phyloP scores from a whole-genome alignment of 1,284 basidiomycete species.

The Puccinia novopanici region DNA sequence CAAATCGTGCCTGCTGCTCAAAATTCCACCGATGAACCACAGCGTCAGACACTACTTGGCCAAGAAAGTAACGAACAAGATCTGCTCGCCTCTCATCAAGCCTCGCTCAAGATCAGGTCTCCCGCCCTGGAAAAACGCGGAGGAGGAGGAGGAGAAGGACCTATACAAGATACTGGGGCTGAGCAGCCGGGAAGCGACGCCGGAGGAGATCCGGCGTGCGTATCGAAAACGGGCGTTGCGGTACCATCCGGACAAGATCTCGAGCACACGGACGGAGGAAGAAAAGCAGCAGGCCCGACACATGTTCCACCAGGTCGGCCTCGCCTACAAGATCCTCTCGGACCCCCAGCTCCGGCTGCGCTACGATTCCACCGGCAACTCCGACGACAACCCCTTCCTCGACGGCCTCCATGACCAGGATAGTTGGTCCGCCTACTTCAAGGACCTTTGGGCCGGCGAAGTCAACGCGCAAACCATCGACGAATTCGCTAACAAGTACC shows the following conservation, averaged over 20 bases:
- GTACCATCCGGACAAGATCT: slow-evolving; percentile 48
- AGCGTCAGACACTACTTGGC: neutral
- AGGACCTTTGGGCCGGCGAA: slow-evolving; percentile 47
- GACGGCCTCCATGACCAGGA: slow-evolving; percentile 27
- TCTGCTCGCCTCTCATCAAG: neutral
- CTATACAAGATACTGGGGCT: slow-evolving; percentile 26
- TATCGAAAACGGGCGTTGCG: slow-evolving; percentile 37
- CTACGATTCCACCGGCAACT: slow-evolving; percentile 35
- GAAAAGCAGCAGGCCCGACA: slow-evolving; percentile 18
- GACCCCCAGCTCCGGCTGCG: slow-evolving; percentile 22
- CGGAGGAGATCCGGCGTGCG: slow-evolving; percentile 22
- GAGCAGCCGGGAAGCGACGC: slow-evolving; percentile 10
- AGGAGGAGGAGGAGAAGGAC: slow-evolving; percentile 7
- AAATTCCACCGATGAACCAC: neutral
- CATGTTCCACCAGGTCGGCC: slow-evolving; percentile 36
- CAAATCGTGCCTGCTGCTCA: neutral
- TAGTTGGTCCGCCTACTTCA: slow-evolving; percentile 48
- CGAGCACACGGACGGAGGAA: neutral
- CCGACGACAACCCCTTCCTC: neutral
- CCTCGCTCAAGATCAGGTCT: slow-evolving; percentile 15
- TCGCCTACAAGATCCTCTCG: slow-evolving; percentile 46
- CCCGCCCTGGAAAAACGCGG: neutral
- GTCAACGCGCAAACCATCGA: slow-evolving; percentile 49
- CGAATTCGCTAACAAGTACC: slow-evolving; percentile 49
- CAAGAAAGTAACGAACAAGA: slow-evolving; percentile 4